Percentiles rank a stretch among this genome's conserved stretches.
phyloP scores from a whole-genome alignment of 2,329 filamentous ascomycete species.

The Ciborinia camelliae region DNA sequence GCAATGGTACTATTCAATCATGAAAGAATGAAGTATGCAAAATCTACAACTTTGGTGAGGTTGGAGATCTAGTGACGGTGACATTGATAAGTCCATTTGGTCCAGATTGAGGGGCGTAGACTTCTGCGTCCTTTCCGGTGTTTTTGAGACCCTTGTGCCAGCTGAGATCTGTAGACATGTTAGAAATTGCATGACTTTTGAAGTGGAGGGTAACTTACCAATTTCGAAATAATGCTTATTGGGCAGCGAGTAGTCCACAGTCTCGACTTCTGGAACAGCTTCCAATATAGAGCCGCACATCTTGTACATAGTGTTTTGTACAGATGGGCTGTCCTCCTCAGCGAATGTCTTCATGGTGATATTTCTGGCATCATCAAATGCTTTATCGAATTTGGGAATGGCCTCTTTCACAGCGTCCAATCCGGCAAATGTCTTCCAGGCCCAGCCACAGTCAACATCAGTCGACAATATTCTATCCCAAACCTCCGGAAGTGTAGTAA shows the following conservation, averaged over 20 bases:
- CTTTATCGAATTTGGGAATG: conserved; percentile 68
- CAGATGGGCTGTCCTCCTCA: conserved; percentile 83
- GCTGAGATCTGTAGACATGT: conserved; percentile 65
- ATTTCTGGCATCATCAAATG: conserved; percentile 71
- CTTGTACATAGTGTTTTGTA: conserved; percentile 98
- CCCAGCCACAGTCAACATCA: conserved; percentile 83
- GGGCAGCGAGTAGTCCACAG: conserved; percentile 79
- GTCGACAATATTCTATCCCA: conserved; percentile 96
- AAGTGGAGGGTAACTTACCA: conserved; percentile 51
- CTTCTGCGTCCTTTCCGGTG: conserved; percentile 90
- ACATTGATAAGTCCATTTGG: conserved; percentile 96
- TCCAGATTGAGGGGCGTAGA: conserved; percentile 87
- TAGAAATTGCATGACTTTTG: neutral
- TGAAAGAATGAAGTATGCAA: neutral
- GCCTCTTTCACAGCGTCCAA: conserved; percentile 65
- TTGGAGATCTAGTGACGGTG: conserved; percentile 62
- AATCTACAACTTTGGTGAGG: conserved; percentile 32
- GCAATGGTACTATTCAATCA: neutral
- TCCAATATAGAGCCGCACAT: conserved; percentile 88
- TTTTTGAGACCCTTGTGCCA: conserved; percentile 97
- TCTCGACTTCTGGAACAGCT: conserved; percentile 65
- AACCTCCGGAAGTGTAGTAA: conserved; percentile 82
- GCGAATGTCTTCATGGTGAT: conserved; percentile 94
- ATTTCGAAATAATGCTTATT: conserved; percentile 99
- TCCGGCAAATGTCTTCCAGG: conserved; percentile 69